Evolutionary conservation across 768 basidiomycete genomes (phyloP).

Genomic region (Pleurotus citrinopileatus): DNA sequence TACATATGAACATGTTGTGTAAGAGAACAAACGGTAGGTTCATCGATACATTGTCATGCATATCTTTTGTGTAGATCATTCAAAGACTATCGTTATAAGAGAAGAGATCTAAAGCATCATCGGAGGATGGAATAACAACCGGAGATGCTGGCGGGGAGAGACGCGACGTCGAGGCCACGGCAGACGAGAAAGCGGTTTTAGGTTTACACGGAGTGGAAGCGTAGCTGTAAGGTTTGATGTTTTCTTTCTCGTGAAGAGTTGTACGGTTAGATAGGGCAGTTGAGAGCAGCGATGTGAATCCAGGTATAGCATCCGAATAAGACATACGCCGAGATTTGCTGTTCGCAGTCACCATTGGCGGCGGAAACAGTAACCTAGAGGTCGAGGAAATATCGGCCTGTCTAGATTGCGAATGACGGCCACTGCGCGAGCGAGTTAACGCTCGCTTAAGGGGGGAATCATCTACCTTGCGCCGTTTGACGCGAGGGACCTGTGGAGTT

Average conservation of each 20-base stretch:
- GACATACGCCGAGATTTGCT: constrained; percentile 10
- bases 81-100: constrained; percentile 31
- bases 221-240: background rate
- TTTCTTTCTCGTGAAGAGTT: constrained; percentile 11
- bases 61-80: too few species aligned
- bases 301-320: constrained; percentile 8
- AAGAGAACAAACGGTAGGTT: too few species aligned
- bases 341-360: background rate
- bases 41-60: background rate
- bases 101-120: constrained; percentile 51
- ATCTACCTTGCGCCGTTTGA: constrained; percentile 18
- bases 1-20: too few species aligned
- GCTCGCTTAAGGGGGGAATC: constrained; percentile 11
- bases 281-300: constrained; percentile 15
- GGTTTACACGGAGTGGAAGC: background rate
- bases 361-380: background rate
- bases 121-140: constrained; percentile 28
- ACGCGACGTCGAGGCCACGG: background rate
- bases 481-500: constrained; percentile 8
- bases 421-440: constrained; percentile 15
- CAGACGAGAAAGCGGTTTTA: background rate
- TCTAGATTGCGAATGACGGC: background rate
- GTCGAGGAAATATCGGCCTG: background rate
- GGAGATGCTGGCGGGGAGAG: background rate
- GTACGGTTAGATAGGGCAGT: constrained; percentile 14